Base-by-base conservation (phyloP, 257 asterid species). In the Salvia hispanica region DNA sequence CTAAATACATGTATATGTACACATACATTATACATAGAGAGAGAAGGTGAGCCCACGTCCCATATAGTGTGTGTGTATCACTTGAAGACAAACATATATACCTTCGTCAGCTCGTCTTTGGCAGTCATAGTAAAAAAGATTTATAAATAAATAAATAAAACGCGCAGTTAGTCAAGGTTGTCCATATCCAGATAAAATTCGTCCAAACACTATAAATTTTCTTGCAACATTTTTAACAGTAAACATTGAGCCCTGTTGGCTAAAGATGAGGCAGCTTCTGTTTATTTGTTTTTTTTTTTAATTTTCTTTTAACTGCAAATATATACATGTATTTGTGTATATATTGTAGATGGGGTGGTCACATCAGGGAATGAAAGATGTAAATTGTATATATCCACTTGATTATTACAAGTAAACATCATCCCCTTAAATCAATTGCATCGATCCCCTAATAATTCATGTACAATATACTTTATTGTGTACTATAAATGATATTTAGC, bases 81-180 rank as follows among this genome's bases (percentile, higher is more conserved):
- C 84, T 59, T 47, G 63, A 56, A 57, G 79, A 84, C 86, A 82
- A 86, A 74, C 48, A 50, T n/a, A n/a, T n/a, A n/a, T 58, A 51
- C 85, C 78, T 70, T 76, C 88, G 83, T 82, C 90, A 84, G 64
- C 78, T 73, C 74, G 70, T 69, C 72, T 45, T 67, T 71, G 77
- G 78, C 79, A 72, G 36, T 54, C 86, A 69, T 74, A 60, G 71
- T 76, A 68, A 76, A 75, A 79, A 87, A 79, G 74, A 74, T 79
- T 65, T 14, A 3, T 47, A 70, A 60, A 48, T 0, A 25, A 47
- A 21, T 36, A 39, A 48, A 9, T 15, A 3, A 18, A 0, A 34
- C 3, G 6, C 14, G 18, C 18, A 66, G 48, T 37, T 52, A 72
- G 80, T 79, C 79, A 74, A 81, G 76, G 43, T 61, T 59, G 72